These are phyloP conservation scores for Plantago elongata DNA, from an alignment of 257 asterid genomes.

Conservation along the genomic window DNA sequence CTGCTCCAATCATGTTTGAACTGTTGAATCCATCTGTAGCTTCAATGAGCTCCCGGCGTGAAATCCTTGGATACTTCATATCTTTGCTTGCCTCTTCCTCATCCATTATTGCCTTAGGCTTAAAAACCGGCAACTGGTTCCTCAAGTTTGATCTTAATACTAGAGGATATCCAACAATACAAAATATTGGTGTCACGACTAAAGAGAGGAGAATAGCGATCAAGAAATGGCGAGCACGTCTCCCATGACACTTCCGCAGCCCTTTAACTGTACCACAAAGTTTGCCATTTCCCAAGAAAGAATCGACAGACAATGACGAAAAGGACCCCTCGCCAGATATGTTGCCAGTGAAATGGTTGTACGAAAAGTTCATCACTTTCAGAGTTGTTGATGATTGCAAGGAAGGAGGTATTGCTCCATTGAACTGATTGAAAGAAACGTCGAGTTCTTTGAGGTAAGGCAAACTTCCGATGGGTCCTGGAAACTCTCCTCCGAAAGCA, in stretches of 20 bases:
- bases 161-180: conserved; percentile 48
- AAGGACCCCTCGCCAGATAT: conserved; percentile 47
- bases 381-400: conserved; percentile 42
- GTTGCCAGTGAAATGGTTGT: conserved; percentile 52
- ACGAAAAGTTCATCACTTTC: conserved; percentile 50
- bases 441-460: conserved; percentile 56
- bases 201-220: conserved; percentile 65
- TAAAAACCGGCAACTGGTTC: conserved; percentile 23
- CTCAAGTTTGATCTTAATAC: conserved; percentile 36
- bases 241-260: conserved; percentile 34
- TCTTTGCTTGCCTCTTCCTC: conserved; percentile 38
- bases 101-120: conserved; percentile 23
- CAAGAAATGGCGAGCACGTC: conserved; percentile 35
- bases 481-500: conserved; percentile 44
- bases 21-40: conserved; percentile 64
- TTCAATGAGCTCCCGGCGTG: conserved; percentile 53
- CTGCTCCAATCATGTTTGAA: conserved; percentile 61
- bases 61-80: conserved; percentile 53
- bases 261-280: conserved; percentile 65
- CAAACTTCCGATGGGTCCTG: conserved; percentile 45
- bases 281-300: conserved; percentile 48
- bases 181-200: conserved; percentile 49
- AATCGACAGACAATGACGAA: conserved; percentile 30
- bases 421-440: conserved; percentile 48
- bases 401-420: conserved; percentile 49